Conservation (phyloP, 2,329 filamentous ascomycete genomes). For the Akanthomyces uredinophilus region DNA sequence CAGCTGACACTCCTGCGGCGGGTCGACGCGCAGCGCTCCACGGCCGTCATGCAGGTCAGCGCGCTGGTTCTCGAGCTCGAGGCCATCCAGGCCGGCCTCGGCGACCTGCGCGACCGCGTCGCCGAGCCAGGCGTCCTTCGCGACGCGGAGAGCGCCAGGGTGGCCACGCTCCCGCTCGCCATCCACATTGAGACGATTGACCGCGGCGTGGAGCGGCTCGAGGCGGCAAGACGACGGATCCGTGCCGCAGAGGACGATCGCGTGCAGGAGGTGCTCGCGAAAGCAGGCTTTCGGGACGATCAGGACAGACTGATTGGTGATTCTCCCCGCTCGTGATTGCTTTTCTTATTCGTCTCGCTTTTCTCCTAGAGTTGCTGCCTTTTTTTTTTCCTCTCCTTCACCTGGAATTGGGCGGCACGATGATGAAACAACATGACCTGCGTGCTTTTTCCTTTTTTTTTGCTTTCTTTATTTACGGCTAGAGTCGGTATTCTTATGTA, state of each 20-base stretch:
- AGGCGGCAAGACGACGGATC: slow-evolving; percentile 56
- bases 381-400: neutral
- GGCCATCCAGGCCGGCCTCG: slow-evolving; percentile 64
- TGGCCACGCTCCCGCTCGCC: slow-evolving; percentile 51
- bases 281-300: slow-evolving; percentile 37
- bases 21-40: slow-evolving; percentile 61
- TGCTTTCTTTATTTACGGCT: neutral
- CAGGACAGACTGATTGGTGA: slow-evolving; percentile 37
- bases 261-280: slow-evolving; percentile 46
- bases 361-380: neutral
- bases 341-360: neutral
- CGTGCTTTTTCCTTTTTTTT: neutral
- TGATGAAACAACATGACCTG: neutral
- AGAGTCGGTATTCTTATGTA: neutral
- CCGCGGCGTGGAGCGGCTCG: slow-evolving; percentile 65
- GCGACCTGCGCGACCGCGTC: slow-evolving; percentile 67
- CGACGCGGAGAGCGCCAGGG: slow-evolving; percentile 30
- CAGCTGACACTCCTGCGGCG: slow-evolving; percentile 61
- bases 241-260: slow-evolving; percentile 55
- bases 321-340: slow-evolving; percentile 10
- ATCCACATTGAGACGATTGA: slow-evolving; percentile 74
- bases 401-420: no score
- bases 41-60: slow-evolving; percentile 63
- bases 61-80: slow-evolving; percentile 67
- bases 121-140: slow-evolving; percentile 58